These are phyloP conservation scores for Tolypocladium tundrense DNA, from an alignment of 2,329 filamentous ascomycete genomes.

Conservation along the genomic window DNA sequence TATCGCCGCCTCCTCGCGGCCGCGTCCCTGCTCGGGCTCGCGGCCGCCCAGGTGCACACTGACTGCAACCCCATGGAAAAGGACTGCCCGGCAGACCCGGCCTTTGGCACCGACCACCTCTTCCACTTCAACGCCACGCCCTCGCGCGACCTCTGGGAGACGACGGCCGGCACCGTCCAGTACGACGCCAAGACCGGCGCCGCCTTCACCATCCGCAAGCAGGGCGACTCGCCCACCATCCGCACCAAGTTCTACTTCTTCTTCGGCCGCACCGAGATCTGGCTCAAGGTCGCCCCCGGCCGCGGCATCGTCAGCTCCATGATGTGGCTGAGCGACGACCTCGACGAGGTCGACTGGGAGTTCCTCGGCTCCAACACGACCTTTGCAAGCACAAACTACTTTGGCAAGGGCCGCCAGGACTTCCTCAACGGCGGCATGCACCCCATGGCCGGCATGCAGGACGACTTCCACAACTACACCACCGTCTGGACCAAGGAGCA, in stretches of 20 bases:
- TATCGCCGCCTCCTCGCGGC: slow-evolving; percentile 15
- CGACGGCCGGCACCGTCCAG: slow-evolving; percentile 53
- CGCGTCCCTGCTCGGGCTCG: slow-evolving; percentile 32
- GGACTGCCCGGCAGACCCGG: slow-evolving; percentile 59
- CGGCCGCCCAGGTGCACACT: slow-evolving; percentile 63
- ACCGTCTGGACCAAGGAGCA: slow-evolving; percentile 58
- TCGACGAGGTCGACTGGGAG: slow-evolving; percentile 86
- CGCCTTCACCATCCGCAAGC: slow-evolving; percentile 58
- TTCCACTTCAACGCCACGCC: slow-evolving; percentile 57
- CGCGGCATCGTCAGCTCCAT: slow-evolving; percentile 71
- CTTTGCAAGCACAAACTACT: slow-evolving; percentile 64
- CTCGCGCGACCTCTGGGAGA: slow-evolving; percentile 54
- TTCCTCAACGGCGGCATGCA: slow-evolving; percentile 53
- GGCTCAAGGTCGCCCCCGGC: slow-evolving; percentile 66
- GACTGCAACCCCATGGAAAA: slow-evolving; percentile 67
- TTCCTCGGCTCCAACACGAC: slow-evolving; percentile 59
- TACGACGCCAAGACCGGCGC: slow-evolving; percentile 56
- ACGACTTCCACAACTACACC: slow-evolving; percentile 67
- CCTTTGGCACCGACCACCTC: slow-evolving; percentile 52
- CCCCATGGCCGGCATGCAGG: slow-evolving; percentile 41
- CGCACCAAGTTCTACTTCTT: slow-evolving; percentile 77
- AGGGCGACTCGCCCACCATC: slow-evolving; percentile 69
- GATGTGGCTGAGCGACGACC: slow-evolving; percentile 72
- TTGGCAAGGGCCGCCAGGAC: slow-evolving; percentile 62
- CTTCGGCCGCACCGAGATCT: slow-evolving; percentile 69